Base-by-base conservation (phyloP, 192 early-diverging fungal genomes). In the Coemansia sp. region DNA sequence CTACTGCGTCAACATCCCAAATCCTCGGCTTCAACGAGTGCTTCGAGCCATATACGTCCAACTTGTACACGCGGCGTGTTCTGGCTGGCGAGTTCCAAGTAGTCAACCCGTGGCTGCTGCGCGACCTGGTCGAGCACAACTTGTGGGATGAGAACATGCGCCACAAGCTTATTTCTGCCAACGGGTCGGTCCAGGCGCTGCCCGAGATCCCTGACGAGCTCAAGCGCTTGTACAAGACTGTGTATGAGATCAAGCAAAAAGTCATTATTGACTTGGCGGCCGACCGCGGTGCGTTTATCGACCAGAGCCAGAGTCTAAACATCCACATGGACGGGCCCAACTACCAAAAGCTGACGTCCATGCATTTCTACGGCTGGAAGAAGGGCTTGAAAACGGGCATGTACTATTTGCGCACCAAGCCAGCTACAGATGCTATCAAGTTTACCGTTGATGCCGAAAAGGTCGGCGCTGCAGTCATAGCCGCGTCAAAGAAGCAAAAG, bases 361-460 rank as follows among this genome's bases (percentile, higher is more conserved):
- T 98, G 96, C 94, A 97, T 79, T 97, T 98, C 68, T 96, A 97
- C 75, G 96, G 92, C 12, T 97, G 96, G 95, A 92, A 93, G 83
- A 89, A 91, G 82, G 96, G 96, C 2, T 84, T 98, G 17, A 98
- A 98, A 90, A 98, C 96, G 7, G 96, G 96, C 49, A 96, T 96
- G 96, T 98, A 98, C 80, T 98, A 98, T 76, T 81, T 98, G 57
- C 91, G 96, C 43, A 93, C 94, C 8, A 86, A 93, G 35, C 95
- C 96, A n/a, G 95, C 96, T 12, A 93, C 86, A 12, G 94, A 97
- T 70, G 95, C 96, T 10, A 97, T 98, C 83, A 93, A 98, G 87
- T 97, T 97, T 70, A 98, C 96, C 4, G 92, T 98, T 0, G 95
- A 98, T 92, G 60, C 89, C 81, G 83, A 88, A 85, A 69, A 77